phyloP scores from a whole-genome alignment of 208 protist species.

The Novymonas esmeraldas region DNA sequence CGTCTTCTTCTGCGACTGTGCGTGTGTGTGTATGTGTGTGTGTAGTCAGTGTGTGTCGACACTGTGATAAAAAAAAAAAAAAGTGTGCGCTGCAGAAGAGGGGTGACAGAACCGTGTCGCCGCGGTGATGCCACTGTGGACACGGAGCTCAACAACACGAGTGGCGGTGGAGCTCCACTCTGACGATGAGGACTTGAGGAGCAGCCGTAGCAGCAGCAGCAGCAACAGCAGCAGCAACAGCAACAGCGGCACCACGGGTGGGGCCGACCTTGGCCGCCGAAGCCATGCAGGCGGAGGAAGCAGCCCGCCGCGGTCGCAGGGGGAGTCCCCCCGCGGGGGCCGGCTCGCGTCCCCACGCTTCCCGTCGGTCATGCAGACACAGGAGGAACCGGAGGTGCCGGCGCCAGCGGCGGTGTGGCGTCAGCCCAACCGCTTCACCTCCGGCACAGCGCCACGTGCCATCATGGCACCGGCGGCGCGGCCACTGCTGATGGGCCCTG shows the following conservation, averaged over 20 bases:
- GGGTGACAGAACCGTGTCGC: too few species aligned
- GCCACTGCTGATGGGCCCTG: background rate
- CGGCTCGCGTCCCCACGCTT: background rate
- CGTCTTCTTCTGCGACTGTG: too few species aligned
- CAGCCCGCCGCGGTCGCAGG: background rate
- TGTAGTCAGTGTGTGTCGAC: too few species aligned
- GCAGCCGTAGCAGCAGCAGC: slow-evolving; percentile 8
- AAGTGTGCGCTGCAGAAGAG: too few species aligned
- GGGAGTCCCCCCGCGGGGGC: background rate
- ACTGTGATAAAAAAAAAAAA: too few species aligned
- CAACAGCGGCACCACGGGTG: slow-evolving; percentile 6
- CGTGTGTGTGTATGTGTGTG: too few species aligned
- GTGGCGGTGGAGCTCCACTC: slow-evolving; percentile 23
- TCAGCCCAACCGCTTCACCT: slow-evolving; percentile 1
- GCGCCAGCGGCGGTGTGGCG: background rate
- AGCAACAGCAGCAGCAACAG: slow-evolving; percentile 2
- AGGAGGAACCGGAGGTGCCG: background rate
- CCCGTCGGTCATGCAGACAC: background rate
- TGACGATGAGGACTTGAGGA: slow-evolving; percentile 14
- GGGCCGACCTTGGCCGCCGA: too few species aligned
- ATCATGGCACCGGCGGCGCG: background rate
- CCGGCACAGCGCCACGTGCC: background rate
- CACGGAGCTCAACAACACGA: slow-evolving; percentile 1
- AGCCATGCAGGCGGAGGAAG: background rate
- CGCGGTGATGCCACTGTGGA: slow-evolving; percentile 19